Evolutionary conservation across 2,329 filamentous ascomycete genomes (phyloP).

Genomic region (Cladophialophora immunda): DNA sequence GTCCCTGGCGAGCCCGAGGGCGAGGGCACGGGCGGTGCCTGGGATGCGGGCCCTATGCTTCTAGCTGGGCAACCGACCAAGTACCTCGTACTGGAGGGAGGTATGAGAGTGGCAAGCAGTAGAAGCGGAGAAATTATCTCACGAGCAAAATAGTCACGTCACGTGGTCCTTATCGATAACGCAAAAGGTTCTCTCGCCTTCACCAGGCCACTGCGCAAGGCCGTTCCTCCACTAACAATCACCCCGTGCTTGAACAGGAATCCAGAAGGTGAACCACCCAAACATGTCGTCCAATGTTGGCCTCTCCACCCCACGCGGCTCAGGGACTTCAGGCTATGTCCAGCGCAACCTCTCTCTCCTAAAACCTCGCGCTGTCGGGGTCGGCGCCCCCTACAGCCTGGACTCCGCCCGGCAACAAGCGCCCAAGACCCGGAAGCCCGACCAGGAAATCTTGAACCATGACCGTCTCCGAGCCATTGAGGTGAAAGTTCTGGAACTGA

Average conservation of each 20-base stretch:
- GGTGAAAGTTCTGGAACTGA: slow-evolving; percentile 88
- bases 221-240: neutral
- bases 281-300: slow-evolving; percentile 96
- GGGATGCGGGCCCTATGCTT: too few species aligned
- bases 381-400: slow-evolving; percentile 72
- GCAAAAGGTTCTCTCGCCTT: neutral
- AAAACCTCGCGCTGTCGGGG: slow-evolving; percentile 75
- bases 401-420: slow-evolving; percentile 39
- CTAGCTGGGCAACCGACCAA: too few species aligned
- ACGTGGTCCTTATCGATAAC: slow-evolving; percentile 28
- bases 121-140: neutral
- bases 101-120: too few species aligned
- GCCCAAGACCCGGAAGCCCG: slow-evolving; percentile 76
- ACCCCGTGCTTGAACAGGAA: too few species aligned
- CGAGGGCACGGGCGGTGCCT: too few species aligned
- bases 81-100: too few species aligned
- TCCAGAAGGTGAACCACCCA: neutral
- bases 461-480: slow-evolving; percentile 91
- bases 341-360: slow-evolving; percentile 94
- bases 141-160: neutral
- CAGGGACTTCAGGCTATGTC: slow-evolving; percentile 95
- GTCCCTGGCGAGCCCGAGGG: too few species aligned
- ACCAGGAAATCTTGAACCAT: slow-evolving; percentile 92
- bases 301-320: slow-evolving; percentile 90
- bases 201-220: neutral